Evolutionary conservation across 345 rosid genomes (phyloP).

Genomic region (rapeseed (Brassica napus)): DNA sequence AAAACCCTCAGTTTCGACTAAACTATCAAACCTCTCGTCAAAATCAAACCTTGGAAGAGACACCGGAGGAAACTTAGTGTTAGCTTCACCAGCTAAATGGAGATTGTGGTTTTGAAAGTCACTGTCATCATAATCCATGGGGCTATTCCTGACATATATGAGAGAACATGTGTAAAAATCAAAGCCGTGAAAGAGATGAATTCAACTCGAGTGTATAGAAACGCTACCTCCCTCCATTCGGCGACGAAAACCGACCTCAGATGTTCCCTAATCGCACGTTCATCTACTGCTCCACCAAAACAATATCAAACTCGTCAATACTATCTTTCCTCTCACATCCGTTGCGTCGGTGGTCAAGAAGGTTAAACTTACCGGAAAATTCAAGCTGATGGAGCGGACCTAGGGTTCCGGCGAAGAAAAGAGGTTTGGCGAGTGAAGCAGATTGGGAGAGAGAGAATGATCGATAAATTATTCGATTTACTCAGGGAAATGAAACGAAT

Average conservation of each 20-base stretch:
- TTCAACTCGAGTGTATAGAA: background rate
- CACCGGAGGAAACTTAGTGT: background rate
- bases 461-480: background rate
- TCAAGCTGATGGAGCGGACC: background rate
- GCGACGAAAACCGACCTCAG: background rate
- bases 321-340: background rate
- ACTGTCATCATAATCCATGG: background rate
- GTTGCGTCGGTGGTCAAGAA: background rate
- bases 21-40: background rate
- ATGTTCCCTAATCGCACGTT: background rate
- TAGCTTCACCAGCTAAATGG: background rate
- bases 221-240: constrained; percentile 1
- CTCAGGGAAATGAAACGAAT: background rate
- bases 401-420: constrained; percentile 2
- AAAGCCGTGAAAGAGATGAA: background rate
- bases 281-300: background rate
- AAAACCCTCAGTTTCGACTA: background rate
- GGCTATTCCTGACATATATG: background rate
- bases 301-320: background rate
- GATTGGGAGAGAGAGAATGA: background rate
- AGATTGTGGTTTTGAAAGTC: background rate
- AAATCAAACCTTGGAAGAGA: background rate
- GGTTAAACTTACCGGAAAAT: background rate
- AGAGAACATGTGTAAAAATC: background rate
- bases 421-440: background rate